These are phyloP conservation scores for Trifolium dubium DNA, from an alignment of 306 rosid species.

Conservation along the genomic window DNA sequence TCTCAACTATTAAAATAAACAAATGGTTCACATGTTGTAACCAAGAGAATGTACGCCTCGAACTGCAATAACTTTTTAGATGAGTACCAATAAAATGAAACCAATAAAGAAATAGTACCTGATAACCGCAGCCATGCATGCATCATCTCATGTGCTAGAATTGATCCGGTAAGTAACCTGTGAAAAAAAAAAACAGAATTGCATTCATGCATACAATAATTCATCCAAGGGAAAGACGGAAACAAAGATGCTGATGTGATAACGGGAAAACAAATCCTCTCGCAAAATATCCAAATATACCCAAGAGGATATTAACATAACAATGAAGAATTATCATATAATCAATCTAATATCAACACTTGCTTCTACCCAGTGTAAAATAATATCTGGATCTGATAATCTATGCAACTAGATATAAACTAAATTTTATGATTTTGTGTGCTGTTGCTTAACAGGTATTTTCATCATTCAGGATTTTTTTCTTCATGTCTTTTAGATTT, in stretches of 20 bases:
- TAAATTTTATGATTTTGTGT: slow-evolving; percentile 4
- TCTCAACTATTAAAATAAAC: slow-evolving; percentile 18
- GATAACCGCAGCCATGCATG: slow-evolving; percentile 98
- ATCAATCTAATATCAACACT: slow-evolving; percentile 21
- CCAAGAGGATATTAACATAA: background rate
- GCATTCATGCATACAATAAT: slow-evolving; percentile 53
- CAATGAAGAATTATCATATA: background rate
- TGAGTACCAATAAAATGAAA: slow-evolving; percentile 24
- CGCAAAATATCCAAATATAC: background rate
- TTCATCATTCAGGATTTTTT: background rate
- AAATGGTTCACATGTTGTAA: slow-evolving; percentile 22
- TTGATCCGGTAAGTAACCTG: slow-evolving; percentile 95
- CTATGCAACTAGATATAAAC: slow-evolving; percentile 14
- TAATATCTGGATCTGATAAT: background rate
- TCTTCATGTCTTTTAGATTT: background rate
- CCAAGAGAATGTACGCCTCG: slow-evolving; percentile 28
- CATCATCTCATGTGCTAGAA: slow-evolving; percentile 99
- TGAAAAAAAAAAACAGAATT: slow-evolving; percentile 37
- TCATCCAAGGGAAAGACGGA: slow-evolving; percentile 21
- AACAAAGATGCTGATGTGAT: background rate
- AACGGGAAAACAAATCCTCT: background rate
- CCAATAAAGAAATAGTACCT: slow-evolving; percentile 52
- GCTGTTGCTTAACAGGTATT: background rate
- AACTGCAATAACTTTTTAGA: slow-evolving; percentile 21
- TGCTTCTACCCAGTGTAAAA: background rate